These are phyloP conservation scores for Holtermannia corniformis DNA, from an alignment of 768 basidiomycete species.

Conservation along the genomic window DNA sequence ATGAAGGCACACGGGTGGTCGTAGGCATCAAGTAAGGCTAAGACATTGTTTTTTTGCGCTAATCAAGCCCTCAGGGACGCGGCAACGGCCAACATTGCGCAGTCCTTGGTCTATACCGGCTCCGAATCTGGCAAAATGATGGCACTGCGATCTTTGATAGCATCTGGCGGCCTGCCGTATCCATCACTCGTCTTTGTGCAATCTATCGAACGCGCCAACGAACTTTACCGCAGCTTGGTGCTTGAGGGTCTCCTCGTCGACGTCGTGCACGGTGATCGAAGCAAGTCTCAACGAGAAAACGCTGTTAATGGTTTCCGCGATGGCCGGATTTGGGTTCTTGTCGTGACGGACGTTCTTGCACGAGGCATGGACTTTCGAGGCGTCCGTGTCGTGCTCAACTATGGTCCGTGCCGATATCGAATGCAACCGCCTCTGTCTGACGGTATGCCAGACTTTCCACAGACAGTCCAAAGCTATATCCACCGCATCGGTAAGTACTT, in stretches of 20 bases:
- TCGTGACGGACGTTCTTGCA: constrained; percentile 95
- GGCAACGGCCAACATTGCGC: constrained; percentile 79
- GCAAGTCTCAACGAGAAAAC: constrained; percentile 76
- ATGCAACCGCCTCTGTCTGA: neutral
- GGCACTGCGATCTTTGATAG: constrained; percentile 68
- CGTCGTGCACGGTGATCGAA: constrained; percentile 83
- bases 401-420: constrained; percentile 20
- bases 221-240: constrained; percentile 70
- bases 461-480: constrained; percentile 87
- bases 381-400: constrained; percentile 81
- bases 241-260: constrained; percentile 73
- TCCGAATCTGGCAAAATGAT: constrained; percentile 91
- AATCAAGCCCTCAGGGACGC: constrained; percentile 58
- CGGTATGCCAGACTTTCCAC: constrained; percentile 64
- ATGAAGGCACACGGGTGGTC: constrained; percentile 78
- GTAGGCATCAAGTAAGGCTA: constrained; percentile 81
- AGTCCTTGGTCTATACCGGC: constrained; percentile 81
- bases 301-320: constrained; percentile 72
- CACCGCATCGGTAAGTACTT: constrained; percentile 70
- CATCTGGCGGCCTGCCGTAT: constrained; percentile 62
- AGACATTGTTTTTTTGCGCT: neutral
- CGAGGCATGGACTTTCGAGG: constrained; percentile 98
- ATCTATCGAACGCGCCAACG: constrained; percentile 51
- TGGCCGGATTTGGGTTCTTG: constrained; percentile 88
- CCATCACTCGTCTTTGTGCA: constrained; percentile 91